Conservation (phyloP, 1,284 basidiomycete species). For the Papiliotrema terrestris region DNA sequence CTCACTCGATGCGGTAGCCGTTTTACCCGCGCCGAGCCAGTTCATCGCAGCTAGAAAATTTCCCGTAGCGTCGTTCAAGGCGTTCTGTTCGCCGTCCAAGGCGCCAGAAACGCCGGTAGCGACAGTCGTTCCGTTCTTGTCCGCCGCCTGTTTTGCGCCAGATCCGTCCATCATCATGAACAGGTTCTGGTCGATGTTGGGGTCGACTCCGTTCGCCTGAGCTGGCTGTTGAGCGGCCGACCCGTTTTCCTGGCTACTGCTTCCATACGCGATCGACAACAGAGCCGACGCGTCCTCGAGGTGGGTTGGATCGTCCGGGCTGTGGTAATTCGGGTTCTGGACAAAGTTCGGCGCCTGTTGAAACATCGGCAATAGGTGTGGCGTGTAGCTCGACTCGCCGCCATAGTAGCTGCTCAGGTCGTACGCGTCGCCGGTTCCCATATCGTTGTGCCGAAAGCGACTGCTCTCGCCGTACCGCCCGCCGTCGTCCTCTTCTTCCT, state of each 20-base stretch:
- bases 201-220: not conserved
- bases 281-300: constrained; percentile 48
- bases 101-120: not conserved
- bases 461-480: constrained; percentile 31
- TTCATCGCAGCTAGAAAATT: constrained; percentile 41
- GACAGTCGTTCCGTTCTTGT: not conserved
- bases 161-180: constrained; percentile 5
- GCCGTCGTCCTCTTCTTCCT: constrained; percentile 32
- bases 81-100: not conserved
- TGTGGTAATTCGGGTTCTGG: constrained; percentile 21
- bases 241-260: constrained; percentile 11
- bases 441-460: constrained; percentile 31
- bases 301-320: constrained; percentile 38
- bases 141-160: not conserved
- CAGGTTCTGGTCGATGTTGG: not conserved
- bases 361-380: constrained; percentile 41
- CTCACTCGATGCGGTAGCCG: constrained; percentile 5
- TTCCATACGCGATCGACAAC: constrained; percentile 47
- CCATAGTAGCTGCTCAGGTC: constrained; percentile 26
- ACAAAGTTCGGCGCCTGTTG: constrained; percentile 14
- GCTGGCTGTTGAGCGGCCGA: not conserved
- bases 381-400: constrained; percentile 32
- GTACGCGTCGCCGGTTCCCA: constrained; percentile 38
- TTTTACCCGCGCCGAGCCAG: constrained; percentile 30
- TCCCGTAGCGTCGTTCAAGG: constrained; percentile 30